Conservation (phyloP, 225 moss, liverwort and hornwort species). For the Sphagnum tenellum region DNA sequence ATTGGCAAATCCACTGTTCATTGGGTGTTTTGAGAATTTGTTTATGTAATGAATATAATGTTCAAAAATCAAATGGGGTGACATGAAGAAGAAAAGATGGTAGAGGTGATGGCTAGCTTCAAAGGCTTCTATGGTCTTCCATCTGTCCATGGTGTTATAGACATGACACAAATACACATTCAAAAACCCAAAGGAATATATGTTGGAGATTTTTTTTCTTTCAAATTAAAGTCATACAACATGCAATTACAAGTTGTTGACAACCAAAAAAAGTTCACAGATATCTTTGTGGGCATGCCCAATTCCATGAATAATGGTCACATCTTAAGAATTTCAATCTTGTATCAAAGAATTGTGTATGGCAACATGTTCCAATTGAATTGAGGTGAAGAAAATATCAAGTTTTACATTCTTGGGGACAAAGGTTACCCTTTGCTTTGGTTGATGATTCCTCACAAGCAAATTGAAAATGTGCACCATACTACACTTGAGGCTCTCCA, state of each 20-base stretch:
- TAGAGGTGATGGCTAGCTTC: background rate
- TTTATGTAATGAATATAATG: too few relatives aligned
- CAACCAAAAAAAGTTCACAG: background rate
- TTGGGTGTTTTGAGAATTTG: background rate
- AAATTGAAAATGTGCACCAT: background rate
- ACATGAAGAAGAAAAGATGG: background rate
- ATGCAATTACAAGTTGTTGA: background rate
- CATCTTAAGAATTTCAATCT: background rate
- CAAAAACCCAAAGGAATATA: background rate
- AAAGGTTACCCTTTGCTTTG: background rate
- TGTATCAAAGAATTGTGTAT: background rate
- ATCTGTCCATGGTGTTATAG: background rate
- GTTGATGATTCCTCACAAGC: background rate
- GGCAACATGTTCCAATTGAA: background rate
- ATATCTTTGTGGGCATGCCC: background rate
- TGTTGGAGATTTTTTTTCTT: background rate
- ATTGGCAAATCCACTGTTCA: constrained; percentile 1
- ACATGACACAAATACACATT: background rate
- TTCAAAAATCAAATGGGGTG: background rate
- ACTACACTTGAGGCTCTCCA: background rate
- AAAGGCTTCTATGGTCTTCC: background rate
- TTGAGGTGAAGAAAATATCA: background rate
- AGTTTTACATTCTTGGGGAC: background rate
- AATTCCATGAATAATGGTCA: background rate
- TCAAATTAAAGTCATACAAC: background rate